Evolutionary conservation across 148 eudicot species (phyloP), one percentile per base, ranked within the genome.

Genomic region (Vaccinium macrocarpon): DNA sequence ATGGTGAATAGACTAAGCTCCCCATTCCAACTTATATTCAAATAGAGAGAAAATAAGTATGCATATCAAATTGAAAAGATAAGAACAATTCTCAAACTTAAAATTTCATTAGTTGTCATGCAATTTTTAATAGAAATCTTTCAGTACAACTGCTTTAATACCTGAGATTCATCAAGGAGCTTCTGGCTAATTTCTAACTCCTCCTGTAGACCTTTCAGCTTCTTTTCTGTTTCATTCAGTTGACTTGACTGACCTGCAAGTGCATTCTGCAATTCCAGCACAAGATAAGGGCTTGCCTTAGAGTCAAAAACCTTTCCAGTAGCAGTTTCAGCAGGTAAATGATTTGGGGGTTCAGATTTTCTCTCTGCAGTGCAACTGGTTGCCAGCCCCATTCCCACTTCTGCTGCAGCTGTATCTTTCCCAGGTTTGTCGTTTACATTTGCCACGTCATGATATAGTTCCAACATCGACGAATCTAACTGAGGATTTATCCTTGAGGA

Each of bases 141-240:
- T 5, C 10, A 56, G 48, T 72, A 76, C 64, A 57, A 81, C 70
- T 8, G 14, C 71, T 74, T 82, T 48, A 80, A 64, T 91, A 97
- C 99, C 99, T 97, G 99, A 76, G 99, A 95, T 88, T 97, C 98
- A 84, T 93, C 94, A 75, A 97, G 92, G 82, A 93, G 97, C 89
- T 93, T 94, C 87, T 87, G 89, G 82, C 91, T 92, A 76, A 72
- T 89, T 85, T 95, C 97, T 90, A 97, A 83, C 84, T 97, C 98
- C 78, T 93, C 93, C 53, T 82, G 75, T 51, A 89, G 85, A 48
- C 87, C 89, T 81, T 91, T 87, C 76, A 93, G 89, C 87, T 90
- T 90, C 42, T 71, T 84, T 87, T 97, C 97, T 82, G 86, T 87
- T 74, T 91, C 93, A 79, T 83, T 84, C 80, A 93, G 84, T 55